Base-by-base conservation (phyloP, 257 asterid species). In the Phtheirospermum japonicum region DNA sequence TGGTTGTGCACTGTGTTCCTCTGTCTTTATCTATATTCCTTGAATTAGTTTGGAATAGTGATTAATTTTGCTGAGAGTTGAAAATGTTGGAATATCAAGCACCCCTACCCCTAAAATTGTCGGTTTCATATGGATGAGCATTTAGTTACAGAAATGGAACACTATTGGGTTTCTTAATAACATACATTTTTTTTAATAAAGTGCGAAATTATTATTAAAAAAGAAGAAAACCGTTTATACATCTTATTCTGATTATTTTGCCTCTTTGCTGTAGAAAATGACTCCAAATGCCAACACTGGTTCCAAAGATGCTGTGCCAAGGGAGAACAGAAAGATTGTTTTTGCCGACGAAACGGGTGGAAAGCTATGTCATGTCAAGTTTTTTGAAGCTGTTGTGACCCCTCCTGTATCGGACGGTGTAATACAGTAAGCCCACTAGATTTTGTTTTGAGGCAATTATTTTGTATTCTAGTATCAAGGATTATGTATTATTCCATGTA, bases 281-380 rank as follows among this genome's bases (percentile, higher is more conserved):
- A 48, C 54, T 7, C 54, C 54, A 48, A 48, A 48, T 18, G 28
- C 23, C 30, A 48, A 20, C 54, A 8, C 54, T 14, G 54, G 12
- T 18, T 48, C 54, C 19, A 48, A 48, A 5, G 54, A 18, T 7
- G 28, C 8, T 46, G 53, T 8, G 11, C 28, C 54, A 18, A 48
- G 28, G 5, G 54, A 48, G 26, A 48, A 18, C 11, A 48, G 54
- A 48, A 48, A 48, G 28, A 48, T 48, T 48, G 28, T 48, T 7
- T 48, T 48, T 48, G 54, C 54, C 14, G 54, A 48, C 54, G 54
- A 48, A 48, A 26, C 54, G 14, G 54, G 54, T 48, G 54, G 54
- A 7, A 17, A 48, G 54, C 54, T 48, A 14, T 48, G 54, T 48
- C 54, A 48, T 48, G 28, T 48, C 19, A 48, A 48, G 19, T 48